Evolutionary conservation across 441 rosid genomes (phyloP).

Genomic region (Jatropha multifida): DNA sequence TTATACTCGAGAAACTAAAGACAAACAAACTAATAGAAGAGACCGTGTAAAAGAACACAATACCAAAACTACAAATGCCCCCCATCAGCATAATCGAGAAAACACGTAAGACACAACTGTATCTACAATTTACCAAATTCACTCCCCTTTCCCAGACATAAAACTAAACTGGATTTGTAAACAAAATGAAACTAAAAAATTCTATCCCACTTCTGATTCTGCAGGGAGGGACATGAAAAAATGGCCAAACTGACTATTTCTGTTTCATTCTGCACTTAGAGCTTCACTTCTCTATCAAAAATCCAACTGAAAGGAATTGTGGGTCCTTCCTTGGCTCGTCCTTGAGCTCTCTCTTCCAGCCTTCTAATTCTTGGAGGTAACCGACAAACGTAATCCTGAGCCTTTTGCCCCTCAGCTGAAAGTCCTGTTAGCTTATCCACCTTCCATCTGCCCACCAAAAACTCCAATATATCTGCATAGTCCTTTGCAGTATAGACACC

Average conservation of each 20-base stretch:
- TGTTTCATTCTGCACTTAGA: conserved; percentile 32
- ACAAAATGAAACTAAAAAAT: conserved; percentile 13
- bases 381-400: conserved; percentile 81
- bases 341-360: conserved; percentile 86
- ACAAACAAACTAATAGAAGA: conserved; percentile 6
- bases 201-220: conserved; percentile 10
- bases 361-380: conserved; percentile 67
- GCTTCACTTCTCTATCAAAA: conserved; percentile 64
- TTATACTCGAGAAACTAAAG: conserved; percentile 10
- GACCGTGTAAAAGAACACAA: conserved; percentile 13
- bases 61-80: conserved; percentile 36
- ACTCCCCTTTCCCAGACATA: conserved; percentile 15
- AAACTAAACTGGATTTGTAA: background rate
- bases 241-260: conserved; percentile 11
- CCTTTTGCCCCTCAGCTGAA: conserved; percentile 71
- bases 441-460: conserved; percentile 86
- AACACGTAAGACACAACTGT: conserved; percentile 37
- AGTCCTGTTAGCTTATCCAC: conserved; percentile 63
- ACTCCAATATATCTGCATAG: conserved; percentile 86
- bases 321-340: conserved; percentile 64
- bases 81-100: conserved; percentile 23
- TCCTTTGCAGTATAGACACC: conserved; percentile 87
- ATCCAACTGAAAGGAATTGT: conserved; percentile 81
- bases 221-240: background rate
- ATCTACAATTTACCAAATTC: conserved; percentile 30